Conservation (phyloP, 306 rosid genomes). For the Cicer bijugum region DNA sequence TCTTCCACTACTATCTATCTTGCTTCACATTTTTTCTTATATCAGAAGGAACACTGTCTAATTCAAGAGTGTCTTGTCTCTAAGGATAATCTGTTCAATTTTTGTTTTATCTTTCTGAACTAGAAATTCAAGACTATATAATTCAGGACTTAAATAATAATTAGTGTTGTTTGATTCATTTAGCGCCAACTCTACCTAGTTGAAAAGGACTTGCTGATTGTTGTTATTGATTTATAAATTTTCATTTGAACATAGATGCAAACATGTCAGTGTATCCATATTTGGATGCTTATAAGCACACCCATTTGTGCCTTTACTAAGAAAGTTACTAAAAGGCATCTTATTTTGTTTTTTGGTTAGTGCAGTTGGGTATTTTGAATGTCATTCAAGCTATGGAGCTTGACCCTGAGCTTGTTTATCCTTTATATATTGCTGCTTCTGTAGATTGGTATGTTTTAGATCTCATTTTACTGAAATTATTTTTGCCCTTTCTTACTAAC, state of each 20-base stretch:
- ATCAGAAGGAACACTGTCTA: conserved; percentile 35
- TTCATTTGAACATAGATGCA: conserved; percentile 24
- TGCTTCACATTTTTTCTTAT: conserved; percentile 21
- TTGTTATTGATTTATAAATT: conserved; percentile 9
- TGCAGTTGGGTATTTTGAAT: conserved; percentile 95
- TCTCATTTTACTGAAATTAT: conserved; percentile 34
- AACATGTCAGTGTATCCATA: conserved; percentile 33
- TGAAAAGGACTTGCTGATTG: background rate
- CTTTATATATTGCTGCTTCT: conserved; percentile 74
- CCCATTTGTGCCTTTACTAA: conserved; percentile 31
- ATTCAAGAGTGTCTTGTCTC: conserved; percentile 21
- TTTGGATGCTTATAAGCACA: conserved; percentile 17
- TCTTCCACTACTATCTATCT: conserved; percentile 23
- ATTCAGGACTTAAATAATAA: conserved; percentile 1
- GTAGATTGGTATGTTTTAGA: conserved; percentile 70
- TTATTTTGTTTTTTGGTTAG: conserved; percentile 47
- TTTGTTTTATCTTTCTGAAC: conserved; percentile 27
- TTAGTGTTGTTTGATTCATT: background rate
- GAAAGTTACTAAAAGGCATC: conserved; percentile 35
- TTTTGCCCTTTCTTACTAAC: conserved; percentile 35
- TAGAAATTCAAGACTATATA: conserved; percentile 11
- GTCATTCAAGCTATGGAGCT: conserved; percentile 82
- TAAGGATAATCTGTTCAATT: conserved; percentile 1
- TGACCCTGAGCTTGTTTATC: conserved; percentile 83
- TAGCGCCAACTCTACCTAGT: conserved; percentile 5